Percentiles rank a stretch among this genome's conserved stretches.
Evolutionary conservation across 768 basidiomycete genomes (phyloP).

Genomic region (Mycena belliarum): DNA sequence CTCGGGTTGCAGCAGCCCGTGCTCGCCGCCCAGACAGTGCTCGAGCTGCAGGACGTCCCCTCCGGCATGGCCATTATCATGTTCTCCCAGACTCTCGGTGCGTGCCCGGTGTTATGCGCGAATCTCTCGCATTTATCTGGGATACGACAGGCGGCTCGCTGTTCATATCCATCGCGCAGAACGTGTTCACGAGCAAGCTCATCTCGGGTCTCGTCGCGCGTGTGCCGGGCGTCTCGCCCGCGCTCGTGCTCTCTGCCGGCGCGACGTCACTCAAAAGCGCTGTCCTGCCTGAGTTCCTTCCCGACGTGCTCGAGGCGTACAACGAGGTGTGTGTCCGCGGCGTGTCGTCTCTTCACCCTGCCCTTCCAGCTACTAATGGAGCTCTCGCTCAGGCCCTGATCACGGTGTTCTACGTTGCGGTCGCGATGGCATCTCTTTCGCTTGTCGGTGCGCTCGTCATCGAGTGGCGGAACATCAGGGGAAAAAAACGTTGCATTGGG

Average conservation of each 20-base stretch:
- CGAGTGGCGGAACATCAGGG: constrained; percentile 7
- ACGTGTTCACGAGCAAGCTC: constrained; percentile 15
- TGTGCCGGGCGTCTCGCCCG: not conserved
- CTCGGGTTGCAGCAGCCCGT: constrained; percentile 22
- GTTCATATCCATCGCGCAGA: constrained; percentile 22
- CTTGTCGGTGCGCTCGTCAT: not conserved
- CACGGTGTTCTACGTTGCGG: not conserved
- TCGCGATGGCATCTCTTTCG: not conserved
- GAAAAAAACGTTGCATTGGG: too few species aligned
- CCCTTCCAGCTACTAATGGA: not conserved
- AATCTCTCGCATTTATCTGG: not conserved
- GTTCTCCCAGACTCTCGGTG: constrained; percentile 20
- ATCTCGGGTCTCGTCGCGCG: not conserved
- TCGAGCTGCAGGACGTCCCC: constrained; percentile 14
- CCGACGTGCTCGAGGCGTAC: not conserved
- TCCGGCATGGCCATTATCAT: constrained; percentile 18
- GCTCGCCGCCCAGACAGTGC: constrained; percentile 18
- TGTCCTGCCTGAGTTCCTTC: not conserved
- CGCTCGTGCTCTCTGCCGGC: not conserved
- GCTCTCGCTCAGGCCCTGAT: constrained; percentile 1
- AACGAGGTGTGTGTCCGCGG: not conserved
- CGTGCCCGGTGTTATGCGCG: not conserved
- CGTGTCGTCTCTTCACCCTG: not conserved
- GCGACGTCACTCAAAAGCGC: not conserved
- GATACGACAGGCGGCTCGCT: constrained; percentile 12